phyloP scores from a whole-genome alignment of 495 filamentous ascomycete species.

The Tuber umbilicatum region DNA sequence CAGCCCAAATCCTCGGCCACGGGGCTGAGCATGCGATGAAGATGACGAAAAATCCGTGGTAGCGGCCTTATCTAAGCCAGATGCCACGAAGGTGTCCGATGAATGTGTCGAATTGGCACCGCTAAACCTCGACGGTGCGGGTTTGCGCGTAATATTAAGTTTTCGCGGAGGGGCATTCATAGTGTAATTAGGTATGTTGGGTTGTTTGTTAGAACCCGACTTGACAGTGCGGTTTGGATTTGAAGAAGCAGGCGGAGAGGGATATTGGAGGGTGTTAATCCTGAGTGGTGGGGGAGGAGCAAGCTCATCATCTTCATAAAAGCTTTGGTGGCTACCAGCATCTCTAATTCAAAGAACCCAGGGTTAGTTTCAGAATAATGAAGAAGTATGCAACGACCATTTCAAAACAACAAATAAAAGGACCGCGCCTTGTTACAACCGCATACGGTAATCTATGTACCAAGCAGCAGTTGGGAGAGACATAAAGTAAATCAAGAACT shows the following conservation, averaged over 20 bases:
- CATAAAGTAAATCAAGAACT: slow-evolving; percentile 11
- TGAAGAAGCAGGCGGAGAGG: slow-evolving; percentile 8
- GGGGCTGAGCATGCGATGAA: background rate
- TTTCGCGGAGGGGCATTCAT: slow-evolving; percentile 27
- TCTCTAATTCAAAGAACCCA: slow-evolving; percentile 10
- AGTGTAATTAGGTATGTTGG: background rate
- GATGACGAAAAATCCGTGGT: background rate
- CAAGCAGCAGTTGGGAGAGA: background rate
- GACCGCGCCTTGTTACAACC: background rate
- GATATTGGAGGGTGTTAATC: slow-evolving; percentile 23
- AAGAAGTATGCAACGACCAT: background rate
- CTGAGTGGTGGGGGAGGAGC: slow-evolving; percentile 25
- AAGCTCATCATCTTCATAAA: slow-evolving; percentile 18
- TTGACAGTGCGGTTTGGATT: slow-evolving; percentile 7
- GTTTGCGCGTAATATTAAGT: slow-evolving; percentile 19
- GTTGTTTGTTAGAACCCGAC: background rate
- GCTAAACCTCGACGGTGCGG: slow-evolving; percentile 19
- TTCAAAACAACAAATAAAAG: slow-evolving; percentile 2
- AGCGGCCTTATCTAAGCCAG: background rate
- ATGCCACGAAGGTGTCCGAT: background rate
- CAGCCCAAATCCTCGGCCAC: slow-evolving; percentile 25
- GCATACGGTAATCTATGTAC: background rate
- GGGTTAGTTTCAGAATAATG: slow-evolving; percentile 31
- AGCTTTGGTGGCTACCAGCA: slow-evolving; percentile 14
- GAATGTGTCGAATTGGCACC: slow-evolving; percentile 14